These are phyloP conservation scores for Neoarthrinium moseri DNA, from an alignment of 2,329 filamentous ascomycete species.

Conservation along the genomic window DNA sequence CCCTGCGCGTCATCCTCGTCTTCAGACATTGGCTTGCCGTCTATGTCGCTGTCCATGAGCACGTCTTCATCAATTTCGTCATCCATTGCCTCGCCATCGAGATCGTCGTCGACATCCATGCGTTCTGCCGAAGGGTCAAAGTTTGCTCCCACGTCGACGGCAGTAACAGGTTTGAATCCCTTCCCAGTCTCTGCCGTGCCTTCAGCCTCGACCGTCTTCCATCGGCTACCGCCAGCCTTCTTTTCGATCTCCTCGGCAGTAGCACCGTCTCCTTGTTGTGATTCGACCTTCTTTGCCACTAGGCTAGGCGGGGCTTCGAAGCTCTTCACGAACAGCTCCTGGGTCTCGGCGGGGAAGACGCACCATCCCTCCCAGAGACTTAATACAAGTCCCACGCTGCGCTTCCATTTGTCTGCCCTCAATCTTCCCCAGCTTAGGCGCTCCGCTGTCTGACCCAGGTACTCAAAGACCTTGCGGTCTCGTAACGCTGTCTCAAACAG, in stretches of 20 bases:
- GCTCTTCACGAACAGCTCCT: conserved; percentile 66
- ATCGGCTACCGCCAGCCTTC: conserved; percentile 25
- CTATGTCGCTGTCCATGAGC: conserved; percentile 47
- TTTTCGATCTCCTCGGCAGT: conserved; percentile 10
- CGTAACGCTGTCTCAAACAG: conserved; percentile 74
- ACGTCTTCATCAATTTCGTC: conserved; percentile 43
- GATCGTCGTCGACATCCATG: conserved; percentile 44
- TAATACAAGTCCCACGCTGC: conserved; percentile 68
- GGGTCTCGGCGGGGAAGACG: conserved; percentile 71
- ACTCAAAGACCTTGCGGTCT: conserved; percentile 66
- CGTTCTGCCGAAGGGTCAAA: conserved; percentile 38
- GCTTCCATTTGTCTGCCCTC: conserved; percentile 81
- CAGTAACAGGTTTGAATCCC: conserved; percentile 24
- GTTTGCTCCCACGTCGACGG: conserved; percentile 23
- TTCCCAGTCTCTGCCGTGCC: conserved; percentile 16
- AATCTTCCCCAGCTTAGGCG: conserved; percentile 76
- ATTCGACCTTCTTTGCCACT: conserved; percentile 23
- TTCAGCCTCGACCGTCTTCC: conserved; percentile 49
- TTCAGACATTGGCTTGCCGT: conserved; percentile 40
- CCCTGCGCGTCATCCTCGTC: conserved; percentile 32
- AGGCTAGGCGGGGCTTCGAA: conserved; percentile 70
- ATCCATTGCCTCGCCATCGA: conserved; percentile 45
- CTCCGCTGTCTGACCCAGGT: conserved; percentile 71
- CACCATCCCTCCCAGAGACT: conserved; percentile 71
- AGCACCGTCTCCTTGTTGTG: conserved; percentile 30